These are phyloP conservation scores for Cryptococcus sp. DNA, from an alignment of 1,284 basidiomycete genomes.

Conservation along the genomic window DNA sequence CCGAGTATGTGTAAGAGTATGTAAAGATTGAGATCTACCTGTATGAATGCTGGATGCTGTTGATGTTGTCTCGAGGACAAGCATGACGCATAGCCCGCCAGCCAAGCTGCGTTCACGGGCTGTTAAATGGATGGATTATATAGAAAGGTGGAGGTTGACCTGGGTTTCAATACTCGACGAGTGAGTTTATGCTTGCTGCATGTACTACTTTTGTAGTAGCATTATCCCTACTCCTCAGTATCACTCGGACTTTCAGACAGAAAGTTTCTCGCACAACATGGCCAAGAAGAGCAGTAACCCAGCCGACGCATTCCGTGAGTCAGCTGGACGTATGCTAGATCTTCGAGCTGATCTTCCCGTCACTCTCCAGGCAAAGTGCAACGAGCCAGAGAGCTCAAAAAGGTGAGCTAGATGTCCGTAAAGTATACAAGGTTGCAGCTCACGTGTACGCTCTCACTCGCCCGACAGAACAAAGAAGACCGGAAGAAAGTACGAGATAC, in stretches of 20 bases:
- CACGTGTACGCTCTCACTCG: neutral
- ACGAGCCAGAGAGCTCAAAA: conserved; percentile 85
- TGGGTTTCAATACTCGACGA: neutral
- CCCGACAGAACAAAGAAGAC: conserved; percentile 73
- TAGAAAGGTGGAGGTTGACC: neutral
- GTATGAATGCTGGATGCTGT: too few species aligned
- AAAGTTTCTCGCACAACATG: conserved; percentile 57
- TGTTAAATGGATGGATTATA: neutral
- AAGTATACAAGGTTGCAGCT: neutral
- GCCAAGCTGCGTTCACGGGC: too few species aligned
- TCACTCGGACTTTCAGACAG: neutral
- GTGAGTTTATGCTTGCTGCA: too few species aligned
- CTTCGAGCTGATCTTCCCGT: conserved; percentile 3
- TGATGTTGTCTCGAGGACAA: too few species aligned
- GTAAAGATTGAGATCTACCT: too few species aligned
- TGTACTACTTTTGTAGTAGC: neutral
- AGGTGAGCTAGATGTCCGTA: conserved; percentile 57
- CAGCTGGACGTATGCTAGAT: conserved; percentile 3
- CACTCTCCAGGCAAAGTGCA: conserved; percentile 63
- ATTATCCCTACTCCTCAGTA: too few species aligned
- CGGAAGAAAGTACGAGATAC: conserved; percentile 76
- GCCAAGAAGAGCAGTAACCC: conserved; percentile 81
- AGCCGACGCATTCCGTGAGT: conserved; percentile 75
- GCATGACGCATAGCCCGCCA: neutral
- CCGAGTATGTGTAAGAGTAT: too few species aligned